Evolutionary conservation across 805 yeast genomes (phyloP).

Genomic region (Starmerella ratchasimensis): DNA sequence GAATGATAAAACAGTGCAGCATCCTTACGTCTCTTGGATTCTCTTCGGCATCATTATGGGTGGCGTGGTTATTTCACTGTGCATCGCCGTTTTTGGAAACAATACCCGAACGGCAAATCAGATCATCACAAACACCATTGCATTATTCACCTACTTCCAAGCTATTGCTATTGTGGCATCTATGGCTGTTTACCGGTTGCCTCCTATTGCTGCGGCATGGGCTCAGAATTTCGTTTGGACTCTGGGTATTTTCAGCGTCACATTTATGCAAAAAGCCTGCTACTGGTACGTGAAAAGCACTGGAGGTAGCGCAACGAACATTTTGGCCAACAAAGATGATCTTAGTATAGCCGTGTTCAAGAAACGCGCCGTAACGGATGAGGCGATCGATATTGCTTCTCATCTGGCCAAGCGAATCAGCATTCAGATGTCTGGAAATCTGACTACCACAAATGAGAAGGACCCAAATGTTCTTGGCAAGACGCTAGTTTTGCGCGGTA

Average conservation of each 20-base stretch:
- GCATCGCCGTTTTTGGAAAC: constrained; percentile 64
- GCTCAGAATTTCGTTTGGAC: constrained; percentile 95
- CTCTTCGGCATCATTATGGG: constrained; percentile 82
- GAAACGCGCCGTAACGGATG: constrained; percentile 19
- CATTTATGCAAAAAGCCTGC: constrained; percentile 49
- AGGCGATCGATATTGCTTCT: not conserved
- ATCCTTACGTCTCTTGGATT: constrained; percentile 88
- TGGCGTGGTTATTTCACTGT: constrained; percentile 77
- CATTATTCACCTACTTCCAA: constrained; percentile 88
- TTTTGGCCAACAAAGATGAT: constrained; percentile 46
- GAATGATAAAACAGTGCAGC: constrained; percentile 89
- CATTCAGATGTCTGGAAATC: constrained; percentile 8
- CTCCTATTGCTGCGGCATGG: constrained; percentile 98
- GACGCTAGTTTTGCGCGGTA: constrained; percentile 75
- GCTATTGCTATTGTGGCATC: constrained; percentile 79
- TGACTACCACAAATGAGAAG: constrained; percentile 37
- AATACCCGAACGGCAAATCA: constrained; percentile 90
- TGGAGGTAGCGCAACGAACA: constrained; percentile 74
- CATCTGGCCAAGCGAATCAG: not conserved
- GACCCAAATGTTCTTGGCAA: constrained; percentile 44
- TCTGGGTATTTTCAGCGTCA: constrained; percentile 68
- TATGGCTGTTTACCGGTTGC: constrained; percentile 87
- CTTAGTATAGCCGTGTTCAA: constrained; percentile 75
- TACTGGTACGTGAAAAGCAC: constrained; percentile 38
- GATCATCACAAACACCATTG: constrained; percentile 89